phyloP scores from a whole-genome alignment of 805 yeast genomes.

The Lachancea quebecensis region DNA sequence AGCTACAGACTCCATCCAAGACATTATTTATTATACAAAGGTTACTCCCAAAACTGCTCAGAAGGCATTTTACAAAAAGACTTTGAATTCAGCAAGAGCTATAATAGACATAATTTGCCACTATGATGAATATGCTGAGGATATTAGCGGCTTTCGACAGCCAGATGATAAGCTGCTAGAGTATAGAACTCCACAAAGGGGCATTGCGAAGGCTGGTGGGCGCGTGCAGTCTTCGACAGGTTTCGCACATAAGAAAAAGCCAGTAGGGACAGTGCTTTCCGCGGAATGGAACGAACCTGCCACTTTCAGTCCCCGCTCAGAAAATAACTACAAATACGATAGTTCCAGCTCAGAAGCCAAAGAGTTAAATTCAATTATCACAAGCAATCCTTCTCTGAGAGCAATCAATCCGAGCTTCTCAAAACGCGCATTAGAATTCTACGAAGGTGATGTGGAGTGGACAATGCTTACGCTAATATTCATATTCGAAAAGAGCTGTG shows the following conservation, averaged over 20 bases:
- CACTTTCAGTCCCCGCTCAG: too few relatives aligned
- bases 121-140: conserved; percentile 6
- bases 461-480: conserved; percentile 34
- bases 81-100: conserved; percentile 29
- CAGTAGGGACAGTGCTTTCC: neutral
- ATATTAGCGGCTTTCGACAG: neutral
- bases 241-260: conserved; percentile 11
- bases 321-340: conserved; percentile 1
- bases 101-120: conserved; percentile 33
- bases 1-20: conserved; percentile 14
- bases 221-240: conserved; percentile 33
- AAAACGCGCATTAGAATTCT: conserved; percentile 35
- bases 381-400: conserved; percentile 32
- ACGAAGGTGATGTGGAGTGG: conserved; percentile 37
- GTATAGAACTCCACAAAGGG: neutral
- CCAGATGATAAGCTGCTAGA: conserved; percentile 2
- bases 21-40: conserved; percentile 19
- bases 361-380: conserved; percentile 32
- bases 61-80: conserved; percentile 26
- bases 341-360: conserved; percentile 19
- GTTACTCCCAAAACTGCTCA: conserved; percentile 15
- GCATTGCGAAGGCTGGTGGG: conserved; percentile 18
- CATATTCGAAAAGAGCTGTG: conserved; percentile 30
- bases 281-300: neutral
- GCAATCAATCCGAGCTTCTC: conserved; percentile 37